A percentile compares a stretch with the other conserved stretches of the same genome.
These are phyloP conservation scores for Trichoderma sp. DNA, from an alignment of 2,329 filamentous ascomycete genomes.

Conservation along the genomic window DNA sequence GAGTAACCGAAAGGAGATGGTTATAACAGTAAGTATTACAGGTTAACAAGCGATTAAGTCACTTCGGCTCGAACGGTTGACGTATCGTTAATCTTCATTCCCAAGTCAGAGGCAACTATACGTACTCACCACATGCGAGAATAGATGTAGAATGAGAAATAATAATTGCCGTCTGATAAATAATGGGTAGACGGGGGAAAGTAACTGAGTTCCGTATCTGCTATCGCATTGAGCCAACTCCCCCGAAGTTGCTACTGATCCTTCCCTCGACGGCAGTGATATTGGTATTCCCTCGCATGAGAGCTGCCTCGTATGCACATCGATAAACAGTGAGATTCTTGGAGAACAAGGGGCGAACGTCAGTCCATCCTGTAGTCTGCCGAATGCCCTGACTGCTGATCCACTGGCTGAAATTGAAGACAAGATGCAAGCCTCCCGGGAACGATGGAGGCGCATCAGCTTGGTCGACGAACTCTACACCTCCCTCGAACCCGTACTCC, in stretches of 20 bases:
- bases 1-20: too few relatives aligned
- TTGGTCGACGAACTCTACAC: conserved; percentile 35
- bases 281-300: neutral
- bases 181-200: too few relatives aligned
- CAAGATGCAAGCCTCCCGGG: conserved; percentile 29
- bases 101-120: too few relatives aligned
- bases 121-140: too few relatives aligned
- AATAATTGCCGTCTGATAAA: too few relatives aligned
- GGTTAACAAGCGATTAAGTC: too few relatives aligned
- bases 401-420: conserved; percentile 48
- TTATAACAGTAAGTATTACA: too few relatives aligned
- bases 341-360: conserved; percentile 43
- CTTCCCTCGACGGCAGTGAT: neutral
- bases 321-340: conserved; percentile 44
- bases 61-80: too few relatives aligned
- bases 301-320: conserved; percentile 42
- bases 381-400: conserved; percentile 48
- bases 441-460: conserved; percentile 29
- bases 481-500: conserved; percentile 45
- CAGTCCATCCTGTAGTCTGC: conserved; percentile 46
- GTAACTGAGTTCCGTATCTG: neutral
- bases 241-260: neutral
- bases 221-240: neutral
- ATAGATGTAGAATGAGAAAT: too few relatives aligned
- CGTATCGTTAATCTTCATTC: too few relatives aligned